Conservation (phyloP, 768 basidiomycete species). For the Mrakia frigida region DNA sequence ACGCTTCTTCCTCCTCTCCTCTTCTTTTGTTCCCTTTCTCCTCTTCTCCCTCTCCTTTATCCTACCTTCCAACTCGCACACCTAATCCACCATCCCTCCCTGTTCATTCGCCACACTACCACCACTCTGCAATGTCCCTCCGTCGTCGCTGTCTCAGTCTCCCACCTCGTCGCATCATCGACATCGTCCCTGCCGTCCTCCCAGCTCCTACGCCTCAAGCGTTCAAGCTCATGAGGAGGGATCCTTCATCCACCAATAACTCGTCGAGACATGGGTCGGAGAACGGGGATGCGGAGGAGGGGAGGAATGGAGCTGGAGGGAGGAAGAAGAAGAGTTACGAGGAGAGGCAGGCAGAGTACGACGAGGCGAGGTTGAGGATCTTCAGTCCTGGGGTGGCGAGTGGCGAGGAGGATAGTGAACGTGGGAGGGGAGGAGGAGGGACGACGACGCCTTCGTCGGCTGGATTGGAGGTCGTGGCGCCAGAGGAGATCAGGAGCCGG, state of each 20-base stretch:
- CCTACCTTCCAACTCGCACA: background rate
- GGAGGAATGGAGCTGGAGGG: background rate
- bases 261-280: constrained; percentile 1
- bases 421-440: background rate
- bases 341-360: constrained; percentile 31
- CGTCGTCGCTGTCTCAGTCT: background rate
- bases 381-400: constrained; percentile 19
- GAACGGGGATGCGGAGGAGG: constrained; percentile 8
- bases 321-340: constrained; percentile 30
- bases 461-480: background rate
- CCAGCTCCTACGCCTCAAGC: constrained; percentile 16
- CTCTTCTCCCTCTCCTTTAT: background rate
- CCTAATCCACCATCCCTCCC: background rate
- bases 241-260: constrained; percentile 8
- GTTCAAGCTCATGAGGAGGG: constrained; percentile 32
- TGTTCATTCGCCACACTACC: background rate
- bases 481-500: background rate
- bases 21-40: no score
- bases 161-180: constrained; percentile 21
- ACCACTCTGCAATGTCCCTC: background rate
- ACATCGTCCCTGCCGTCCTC: constrained; percentile 26
- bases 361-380: constrained; percentile 28
- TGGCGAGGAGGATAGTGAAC: background rate
- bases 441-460: background rate
- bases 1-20: background rate